Base-by-base conservation (phyloP, 192 early-diverging fungal genomes). In the Linnemannia elongata region DNA sequence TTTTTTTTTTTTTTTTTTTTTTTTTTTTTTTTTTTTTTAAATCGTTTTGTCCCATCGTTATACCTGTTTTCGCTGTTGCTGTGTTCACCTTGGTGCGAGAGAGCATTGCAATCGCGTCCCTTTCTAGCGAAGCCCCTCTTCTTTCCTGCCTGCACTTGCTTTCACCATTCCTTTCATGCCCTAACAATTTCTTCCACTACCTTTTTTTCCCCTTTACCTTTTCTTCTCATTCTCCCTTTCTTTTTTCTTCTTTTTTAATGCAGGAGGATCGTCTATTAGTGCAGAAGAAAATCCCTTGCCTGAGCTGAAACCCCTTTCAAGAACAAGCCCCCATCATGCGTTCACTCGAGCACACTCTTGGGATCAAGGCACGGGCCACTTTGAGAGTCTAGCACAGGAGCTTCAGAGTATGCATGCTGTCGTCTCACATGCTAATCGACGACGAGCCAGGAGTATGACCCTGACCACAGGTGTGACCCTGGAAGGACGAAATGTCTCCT, bases 371-470 rank as follows among this genome's bases (percentile, higher is more conserved):
- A 66, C 60, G 60, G 60, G 30, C 60, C 60, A 66, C 13, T 66
- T 13, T 30, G 30, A 66, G 60, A 66, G 60, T 33, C 60, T 66
- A 66, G 12, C 27, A 66, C 60, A 66, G 60, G 60, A 66, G 60
- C 27, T n/a, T 24, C 60, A 66, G 27, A 66, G 60, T 10, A 66
- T 66, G 60, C 45, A n/a, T 72, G 72, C 38, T 52, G 44, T 30
- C 49, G 12, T 45, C 13, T 57, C 71, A 60, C 71, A 73, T 73
- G 55, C 27, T 63, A 45, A 12, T 30, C 36, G 71, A 47, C 71
- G 70, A 73, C 49, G 71, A 30, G 52, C 71, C 24, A 73, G 60
- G 73, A 81, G 79, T 60, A 27, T 33, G 63, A 47, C 57, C 24
- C 13, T 69, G 27, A 69, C 39, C 6, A 47, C 30, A 36, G n/a